phyloP scores from a whole-genome alignment of 1,284 basidiomycete species.

The Volvariella surrecta region DNA sequence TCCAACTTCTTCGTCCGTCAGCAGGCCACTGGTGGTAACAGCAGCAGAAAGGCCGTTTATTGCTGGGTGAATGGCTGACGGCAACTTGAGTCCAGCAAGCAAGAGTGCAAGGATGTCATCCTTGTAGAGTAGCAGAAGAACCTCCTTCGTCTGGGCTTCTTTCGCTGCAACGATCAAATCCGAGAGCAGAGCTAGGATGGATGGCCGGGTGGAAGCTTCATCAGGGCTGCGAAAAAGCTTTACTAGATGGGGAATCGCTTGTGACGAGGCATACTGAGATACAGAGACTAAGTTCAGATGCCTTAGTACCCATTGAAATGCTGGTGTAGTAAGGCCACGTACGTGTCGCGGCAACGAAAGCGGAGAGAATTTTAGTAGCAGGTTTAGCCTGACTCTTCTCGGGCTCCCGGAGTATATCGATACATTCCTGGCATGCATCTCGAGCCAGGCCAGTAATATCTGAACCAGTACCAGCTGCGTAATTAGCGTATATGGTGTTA shows the following conservation, averaged over 20 bases:
- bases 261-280: conserved; percentile 56
- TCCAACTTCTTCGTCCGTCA: conserved; percentile 67
- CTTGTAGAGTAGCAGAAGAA: conserved; percentile 54
- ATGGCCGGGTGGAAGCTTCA: conserved; percentile 66
- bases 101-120: conserved; percentile 69
- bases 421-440: conserved; percentile 73
- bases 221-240: conserved; percentile 71
- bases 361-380: conserved; percentile 74
- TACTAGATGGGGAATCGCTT: conserved; percentile 67
- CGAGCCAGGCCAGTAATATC: conserved; percentile 55
- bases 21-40: conserved; percentile 53
- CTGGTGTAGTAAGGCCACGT: conserved; percentile 20
- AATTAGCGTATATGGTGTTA: conserved; percentile 55
- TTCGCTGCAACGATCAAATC: conserved; percentile 50
- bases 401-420: conserved; percentile 74
- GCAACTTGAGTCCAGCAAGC: conserved; percentile 50
- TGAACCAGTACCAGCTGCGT: conserved; percentile 22
- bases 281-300: conserved; percentile 49
- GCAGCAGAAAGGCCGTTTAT: conserved; percentile 56
- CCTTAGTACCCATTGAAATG: conserved; percentile 6
- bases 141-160: conserved; percentile 29
- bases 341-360: conserved; percentile 73
- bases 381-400: conserved; percentile 88
- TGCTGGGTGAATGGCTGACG: conserved; percentile 48
- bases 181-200: conserved; percentile 55